Conservation (phyloP, 441 rosid genomes). For the Aquilaria agallochum region DNA sequence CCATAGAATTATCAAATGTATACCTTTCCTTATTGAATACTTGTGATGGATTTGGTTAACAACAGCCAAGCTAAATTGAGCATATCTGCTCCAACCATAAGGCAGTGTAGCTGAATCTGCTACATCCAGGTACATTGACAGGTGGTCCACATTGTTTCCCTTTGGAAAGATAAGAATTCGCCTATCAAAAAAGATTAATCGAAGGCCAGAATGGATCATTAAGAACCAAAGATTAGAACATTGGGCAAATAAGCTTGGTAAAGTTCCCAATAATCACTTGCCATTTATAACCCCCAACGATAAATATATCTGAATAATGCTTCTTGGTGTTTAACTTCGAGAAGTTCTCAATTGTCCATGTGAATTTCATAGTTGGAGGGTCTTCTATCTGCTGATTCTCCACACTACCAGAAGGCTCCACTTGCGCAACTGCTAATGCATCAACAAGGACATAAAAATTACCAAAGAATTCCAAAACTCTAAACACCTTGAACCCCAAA, state of each 20-base stretch:
- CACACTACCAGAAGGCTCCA: conserved; percentile 46
- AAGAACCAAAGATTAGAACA: conserved; percentile 2
- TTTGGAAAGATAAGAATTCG: conserved; percentile 82
- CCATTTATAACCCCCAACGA: conserved; percentile 88
- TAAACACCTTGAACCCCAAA: conserved; percentile 19
- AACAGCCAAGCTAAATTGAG: conserved; percentile 83
- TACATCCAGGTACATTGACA: conserved; percentile 94
- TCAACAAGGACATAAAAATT: conserved; percentile 12
- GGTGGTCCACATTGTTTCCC: conserved; percentile 94
- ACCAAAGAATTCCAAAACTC: conserved; percentile 30
- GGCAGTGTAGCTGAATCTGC: conserved; percentile 74
- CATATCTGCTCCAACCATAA: conserved; percentile 93
- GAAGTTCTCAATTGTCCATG: conserved; percentile 76
- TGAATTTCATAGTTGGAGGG: conserved; percentile 75
- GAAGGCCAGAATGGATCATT: conserved; percentile 11
- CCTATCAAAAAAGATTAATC: conserved; percentile 43
- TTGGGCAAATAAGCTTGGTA: not conserved
- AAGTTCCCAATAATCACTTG: conserved; percentile 12
- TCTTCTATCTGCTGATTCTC: conserved; percentile 81
- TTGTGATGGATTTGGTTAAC: conserved; percentile 67
- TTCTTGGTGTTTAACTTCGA: conserved; percentile 75
- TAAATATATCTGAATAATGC: conserved; percentile 80
- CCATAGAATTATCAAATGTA: not conserved
- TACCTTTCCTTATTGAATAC: conserved; percentile 88
- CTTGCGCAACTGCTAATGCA: conserved; percentile 53